Evolutionary conservation across 129 eudicot species (phyloP), one percentile per base, ranked within the genome.

Genomic region (Calendula officinalis): DNA sequence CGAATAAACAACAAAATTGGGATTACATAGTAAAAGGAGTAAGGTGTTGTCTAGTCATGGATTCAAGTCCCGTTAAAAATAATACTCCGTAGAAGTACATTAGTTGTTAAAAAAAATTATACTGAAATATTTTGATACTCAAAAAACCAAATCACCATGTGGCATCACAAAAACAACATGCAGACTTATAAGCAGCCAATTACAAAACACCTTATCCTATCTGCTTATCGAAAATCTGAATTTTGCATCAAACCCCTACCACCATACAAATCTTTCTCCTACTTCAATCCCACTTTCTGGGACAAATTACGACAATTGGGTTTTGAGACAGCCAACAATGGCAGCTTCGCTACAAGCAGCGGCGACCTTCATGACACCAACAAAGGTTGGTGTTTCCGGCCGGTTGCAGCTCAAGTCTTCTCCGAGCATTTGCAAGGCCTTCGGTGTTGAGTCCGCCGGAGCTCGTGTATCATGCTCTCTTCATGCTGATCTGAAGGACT

Each of bases 261-360:
- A 75, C 84, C 84, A 75, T 69, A 58, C 56, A 67, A 68, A 62
- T 42, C 60, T 70, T 15, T 41, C 43, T 69, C 69, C 74, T 57
- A 71, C 68, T 27, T 56, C 51, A 81, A 68, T 48, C 62, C 70
- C 83, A 15, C 51, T 62, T 68, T 65, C 74, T 73, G 46, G 70
- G 64, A 40, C 59, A 48, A 72, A 59, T 67, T 11, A 58, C 55
- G 40, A 47, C 36, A 2, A 56, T 6, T 22, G 35, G 27, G 43
- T 56, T 16, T 30, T 39, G 8, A 33, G 30, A 22, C 30, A 22
- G 56, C 53, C 70, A 64, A 62, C 62, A 60, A 89, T 86, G 94
- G 94, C 94, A 47, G 72, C 94, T 63, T 86, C 94, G 63, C 70
- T 82, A 37, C 94, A 86, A 77, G 81, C 96, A 48, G 89, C 95